phyloP scores from a whole-genome alignment of 208 protist species.

The Naegleria fowleri region DNA sequence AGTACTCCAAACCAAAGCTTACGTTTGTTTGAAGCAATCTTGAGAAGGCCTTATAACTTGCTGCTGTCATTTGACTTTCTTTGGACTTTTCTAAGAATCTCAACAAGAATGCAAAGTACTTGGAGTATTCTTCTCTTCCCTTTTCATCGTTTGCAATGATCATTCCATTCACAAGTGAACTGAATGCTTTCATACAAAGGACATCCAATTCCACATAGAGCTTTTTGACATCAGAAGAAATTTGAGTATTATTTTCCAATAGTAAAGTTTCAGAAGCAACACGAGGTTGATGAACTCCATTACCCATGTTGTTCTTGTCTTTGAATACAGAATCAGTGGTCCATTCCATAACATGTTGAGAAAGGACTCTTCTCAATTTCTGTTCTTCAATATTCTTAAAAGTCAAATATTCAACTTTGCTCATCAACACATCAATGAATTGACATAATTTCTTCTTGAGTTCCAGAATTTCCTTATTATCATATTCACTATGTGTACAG shows the following conservation, averaged over 20 bases:
- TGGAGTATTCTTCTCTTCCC: neutral
- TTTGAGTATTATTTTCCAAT: neutral
- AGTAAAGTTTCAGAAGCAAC: neutral
- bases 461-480: neutral
- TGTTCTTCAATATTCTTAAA: slow-evolving; percentile 11
- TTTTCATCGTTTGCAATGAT: neutral
- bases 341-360: neutral
- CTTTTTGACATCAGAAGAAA: neutral
- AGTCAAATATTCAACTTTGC: slow-evolving; percentile 7
- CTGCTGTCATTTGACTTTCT: neutral
- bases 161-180: neutral
- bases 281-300: neutral
- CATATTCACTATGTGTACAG: neutral
- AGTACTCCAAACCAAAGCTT: neutral
- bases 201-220: neutral
- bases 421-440: neutral
- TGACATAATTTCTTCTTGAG: neutral
- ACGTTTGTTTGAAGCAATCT: neutral
- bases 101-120: neutral
- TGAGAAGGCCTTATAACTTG: neutral
- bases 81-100: neutral
- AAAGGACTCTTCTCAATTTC: neutral
- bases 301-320: neutral
- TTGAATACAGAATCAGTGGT: neutral
- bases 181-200: neutral